Base-by-base conservation (phyloP, 108 stramenopile species). In the Fistulifera pelliculosa region DNA sequence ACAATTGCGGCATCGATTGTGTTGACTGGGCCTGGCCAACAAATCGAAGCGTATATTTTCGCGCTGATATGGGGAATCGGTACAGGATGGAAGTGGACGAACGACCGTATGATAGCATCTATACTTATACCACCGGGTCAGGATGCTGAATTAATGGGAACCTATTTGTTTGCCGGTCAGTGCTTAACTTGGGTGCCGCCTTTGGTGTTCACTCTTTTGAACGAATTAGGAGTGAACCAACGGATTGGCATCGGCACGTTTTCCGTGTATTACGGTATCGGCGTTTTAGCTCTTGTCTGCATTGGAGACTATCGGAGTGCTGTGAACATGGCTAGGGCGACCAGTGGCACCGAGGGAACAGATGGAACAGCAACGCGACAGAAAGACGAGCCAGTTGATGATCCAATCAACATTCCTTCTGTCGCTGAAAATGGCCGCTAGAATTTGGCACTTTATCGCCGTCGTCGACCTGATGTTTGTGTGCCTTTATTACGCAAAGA, bases 141-240 rank as follows among this genome's bases (percentile, higher is more conserved):
- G 56, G 83, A 85, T 59, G 71, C 80, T 1, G 89, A 91, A 60
- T 52, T 91, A 50, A 85, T 83, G 80, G 89, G 89, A 42, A 27
- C 79, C 6, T 91, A 75, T 53, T 54, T 85, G 21, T 87, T 84
- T 65, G 66, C 71, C 31, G 75, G 71, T 11, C 80, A 85, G 45
- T 60, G 77, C 27, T 13, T 85, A 0, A 73, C 70, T 0, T 93
- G 86, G 86, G 44, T 84, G 0, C 90, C 90, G 0, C 75, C 83
- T 1, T 65, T 93, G 11, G 43, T 93, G 13, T 93, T 79, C 31
- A 84, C 80, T 0, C 47, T 64, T 1, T 70, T 90, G 74, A 90
- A 83, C 54, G 84, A 90, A 58, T 62, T 57, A n/a, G 84, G 79
- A 1, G 68, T 83, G 3, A 68, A 47, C 26, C 81, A 80, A 64